Percentiles rank a stretch among this genome's conserved stretches.
These are phyloP conservation scores for Phaffomyces opuntiae DNA, from an alignment of 805 yeast species.

Conservation along the genomic window DNA sequence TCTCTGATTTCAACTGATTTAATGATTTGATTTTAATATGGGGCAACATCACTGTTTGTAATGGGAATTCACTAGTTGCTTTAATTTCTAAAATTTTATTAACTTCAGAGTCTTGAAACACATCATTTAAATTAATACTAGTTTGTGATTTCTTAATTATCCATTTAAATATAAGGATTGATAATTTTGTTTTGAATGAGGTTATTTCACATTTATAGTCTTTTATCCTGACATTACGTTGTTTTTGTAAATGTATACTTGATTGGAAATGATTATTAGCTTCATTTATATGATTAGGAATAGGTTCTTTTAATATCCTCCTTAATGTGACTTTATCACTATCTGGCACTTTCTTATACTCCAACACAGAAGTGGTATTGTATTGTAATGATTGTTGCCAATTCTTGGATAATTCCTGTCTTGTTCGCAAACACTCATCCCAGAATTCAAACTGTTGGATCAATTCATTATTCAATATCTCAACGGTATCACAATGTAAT, in stretches of 20 bases:
- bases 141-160: constrained; percentile 8
- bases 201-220: background rate
- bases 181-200: constrained; percentile 7
- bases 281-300: too few species aligned
- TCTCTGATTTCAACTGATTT: constrained; percentile 13
- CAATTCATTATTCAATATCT: constrained; percentile 20
- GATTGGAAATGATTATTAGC: background rate
- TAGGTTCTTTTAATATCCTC: too few species aligned
- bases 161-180: constrained; percentile 19
- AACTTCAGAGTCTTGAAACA: constrained; percentile 10
- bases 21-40: constrained; percentile 5
- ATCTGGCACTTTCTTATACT: too few species aligned
- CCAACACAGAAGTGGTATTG: background rate
- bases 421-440: constrained; percentile 22
- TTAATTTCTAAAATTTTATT: constrained; percentile 11
- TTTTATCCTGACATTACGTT: background rate
- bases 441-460: constrained; percentile 31
- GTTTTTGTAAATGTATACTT: constrained; percentile 11
- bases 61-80: constrained; percentile 11
- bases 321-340: too few species aligned
- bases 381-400: constrained; percentile 23
- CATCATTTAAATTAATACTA: constrained; percentile 15
- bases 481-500: constrained; percentile 24
- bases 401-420: constrained; percentile 23
- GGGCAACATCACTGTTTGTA: constrained; percentile 8